Percentiles rank a stretch among this genome's conserved stretches.
phyloP scores from a whole-genome alignment of 805 yeast species.

The Metschnikowia koreensis region DNA sequence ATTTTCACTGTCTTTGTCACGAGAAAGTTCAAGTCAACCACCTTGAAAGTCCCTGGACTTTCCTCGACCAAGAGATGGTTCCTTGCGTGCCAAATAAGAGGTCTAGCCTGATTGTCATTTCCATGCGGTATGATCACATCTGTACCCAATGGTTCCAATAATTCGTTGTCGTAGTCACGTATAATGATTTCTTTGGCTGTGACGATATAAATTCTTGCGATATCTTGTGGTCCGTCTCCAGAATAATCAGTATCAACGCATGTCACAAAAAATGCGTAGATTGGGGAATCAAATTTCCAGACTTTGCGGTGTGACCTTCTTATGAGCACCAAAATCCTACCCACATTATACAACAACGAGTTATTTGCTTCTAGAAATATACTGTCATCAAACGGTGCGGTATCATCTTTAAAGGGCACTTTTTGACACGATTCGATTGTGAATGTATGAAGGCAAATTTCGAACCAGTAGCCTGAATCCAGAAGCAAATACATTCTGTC shows the following conservation, averaged over 20 bases:
- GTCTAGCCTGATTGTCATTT: slow-evolving; percentile 16
- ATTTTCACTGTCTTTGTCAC: not conserved
- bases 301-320: not conserved
- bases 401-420: not conserved
- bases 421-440: not conserved
- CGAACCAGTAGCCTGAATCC: not conserved
- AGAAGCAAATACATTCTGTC: not conserved
- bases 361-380: not conserved
- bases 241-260: not conserved
- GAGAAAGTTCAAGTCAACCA: slow-evolving; percentile 3
- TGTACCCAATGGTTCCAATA: not conserved
- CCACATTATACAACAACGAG: not conserved
- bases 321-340: not conserved
- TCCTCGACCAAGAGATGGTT: slow-evolving; percentile 17
- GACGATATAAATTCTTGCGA: slow-evolving; percentile 2
- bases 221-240: not conserved
- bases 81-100: slow-evolving; percentile 9
- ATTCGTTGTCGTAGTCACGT: not conserved
- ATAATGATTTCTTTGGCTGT: slow-evolving; percentile 9
- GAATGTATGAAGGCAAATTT: not conserved
- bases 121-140: slow-evolving; percentile 7
- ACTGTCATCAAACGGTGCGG: not conserved
- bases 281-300: slow-evolving; percentile 4
- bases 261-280: not conserved
- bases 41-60: not conserved